Evolutionary conservation across 139 green algal genomes (phyloP).

Genomic region (Dunaliella sp.): DNA sequence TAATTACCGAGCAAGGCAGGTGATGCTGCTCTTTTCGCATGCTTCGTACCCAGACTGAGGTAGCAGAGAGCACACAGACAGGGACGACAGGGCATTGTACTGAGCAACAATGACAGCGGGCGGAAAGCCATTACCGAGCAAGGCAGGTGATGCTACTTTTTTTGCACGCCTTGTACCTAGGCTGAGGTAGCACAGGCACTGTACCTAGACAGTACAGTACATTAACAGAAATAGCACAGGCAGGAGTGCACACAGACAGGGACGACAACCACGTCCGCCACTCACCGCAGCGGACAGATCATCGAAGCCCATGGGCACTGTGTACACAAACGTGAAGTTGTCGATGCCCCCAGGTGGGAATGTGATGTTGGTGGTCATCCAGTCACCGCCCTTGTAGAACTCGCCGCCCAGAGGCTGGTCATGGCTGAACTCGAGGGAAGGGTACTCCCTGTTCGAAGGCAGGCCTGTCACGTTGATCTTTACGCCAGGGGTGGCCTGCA

Average conservation of each 20-base stretch:
- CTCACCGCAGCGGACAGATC: slow-evolving; percentile 40
- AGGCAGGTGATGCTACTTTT: slow-evolving; percentile 13
- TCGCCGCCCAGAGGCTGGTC: background rate
- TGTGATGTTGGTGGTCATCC: slow-evolving; percentile 19
- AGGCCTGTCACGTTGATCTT: slow-evolving; percentile 18
- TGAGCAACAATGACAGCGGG: background rate
- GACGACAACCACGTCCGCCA: slow-evolving; percentile 8
- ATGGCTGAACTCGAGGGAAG: background rate
- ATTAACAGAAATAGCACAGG: background rate
- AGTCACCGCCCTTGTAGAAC: slow-evolving; percentile 1
- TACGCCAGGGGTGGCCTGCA: slow-evolving; percentile 22
- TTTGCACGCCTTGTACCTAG: background rate
- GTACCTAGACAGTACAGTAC: no score
- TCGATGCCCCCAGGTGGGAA: slow-evolving; percentile 22
- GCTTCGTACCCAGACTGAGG: background rate
- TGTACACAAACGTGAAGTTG: slow-evolving; percentile 40
- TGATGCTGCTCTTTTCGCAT: background rate
- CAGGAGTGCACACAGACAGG: slow-evolving; percentile 9
- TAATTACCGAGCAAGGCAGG: background rate
- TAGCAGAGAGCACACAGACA: background rate
- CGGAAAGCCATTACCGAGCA: background rate
- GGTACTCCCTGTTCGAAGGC: slow-evolving; percentile 1
- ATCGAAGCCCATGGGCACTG: slow-evolving; percentile 34
- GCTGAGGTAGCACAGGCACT: background rate
- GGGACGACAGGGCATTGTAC: slow-evolving; percentile 2